These are phyloP conservation scores for Blastocystis sp. DNA, from an alignment of 352 stramenopile genomes.

Conservation along the genomic window DNA sequence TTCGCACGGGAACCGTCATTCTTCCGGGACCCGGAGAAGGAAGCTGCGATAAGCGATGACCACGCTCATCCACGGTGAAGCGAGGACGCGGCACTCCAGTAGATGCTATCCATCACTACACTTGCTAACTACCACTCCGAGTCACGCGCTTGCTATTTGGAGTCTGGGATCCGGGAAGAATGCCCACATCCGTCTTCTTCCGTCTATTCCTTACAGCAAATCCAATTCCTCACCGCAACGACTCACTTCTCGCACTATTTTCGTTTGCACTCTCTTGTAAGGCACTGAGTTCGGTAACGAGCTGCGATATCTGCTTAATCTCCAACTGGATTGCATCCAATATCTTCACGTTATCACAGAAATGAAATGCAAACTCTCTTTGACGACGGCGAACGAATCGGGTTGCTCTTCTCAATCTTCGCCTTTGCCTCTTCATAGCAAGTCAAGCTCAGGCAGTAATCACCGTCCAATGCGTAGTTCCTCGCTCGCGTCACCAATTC, in stretches of 20 bases:
- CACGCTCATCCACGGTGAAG: slow-evolving; percentile 40
- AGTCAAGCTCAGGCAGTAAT: not conserved
- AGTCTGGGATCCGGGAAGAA: not conserved
- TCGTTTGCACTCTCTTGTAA: not conserved
- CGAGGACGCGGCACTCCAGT: not conserved
- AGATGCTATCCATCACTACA: not conserved
- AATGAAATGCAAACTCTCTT: slow-evolving; percentile 1
- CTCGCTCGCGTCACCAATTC: not conserved
- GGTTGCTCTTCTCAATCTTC: not conserved
- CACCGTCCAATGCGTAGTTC: slow-evolving; percentile 31
- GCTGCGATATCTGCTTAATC: not conserved
- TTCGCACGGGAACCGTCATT: slow-evolving; percentile 20
- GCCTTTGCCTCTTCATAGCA: slow-evolving; percentile 36
- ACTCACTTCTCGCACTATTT: not conserved
- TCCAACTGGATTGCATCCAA: not conserved
- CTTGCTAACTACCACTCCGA: not conserved
- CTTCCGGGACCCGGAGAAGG: not conserved
- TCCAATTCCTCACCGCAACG: not conserved
- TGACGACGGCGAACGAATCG: not conserved
- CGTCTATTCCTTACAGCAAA: not conserved
- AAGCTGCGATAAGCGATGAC: not conserved
- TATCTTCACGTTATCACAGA: not conserved
- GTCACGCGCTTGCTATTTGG: slow-evolving; percentile 20
- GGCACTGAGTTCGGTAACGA: not conserved
- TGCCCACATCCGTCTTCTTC: not conserved